phyloP scores from a whole-genome alignment of 1,284 basidiomycete species.

The Crucibulum parvulum region DNA sequence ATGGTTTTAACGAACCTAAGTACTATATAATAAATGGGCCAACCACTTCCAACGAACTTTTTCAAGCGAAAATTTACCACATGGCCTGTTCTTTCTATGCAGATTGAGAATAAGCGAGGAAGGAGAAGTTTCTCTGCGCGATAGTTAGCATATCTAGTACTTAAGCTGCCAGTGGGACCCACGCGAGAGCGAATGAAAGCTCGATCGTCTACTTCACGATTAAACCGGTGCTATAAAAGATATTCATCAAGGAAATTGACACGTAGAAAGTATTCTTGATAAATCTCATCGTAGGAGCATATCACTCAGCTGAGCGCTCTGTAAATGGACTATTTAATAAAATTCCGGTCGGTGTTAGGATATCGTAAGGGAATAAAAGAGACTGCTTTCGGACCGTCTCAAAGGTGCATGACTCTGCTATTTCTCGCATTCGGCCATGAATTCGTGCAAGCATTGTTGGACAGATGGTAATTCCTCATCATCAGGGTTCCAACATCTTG shows the following conservation, averaged over 20 bases:
- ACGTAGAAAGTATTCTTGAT: constrained; percentile 66
- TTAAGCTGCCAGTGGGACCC: constrained; percentile 31
- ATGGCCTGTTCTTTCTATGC: constrained; percentile 57
- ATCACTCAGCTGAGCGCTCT: constrained; percentile 75
- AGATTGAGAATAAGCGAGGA: constrained; percentile 65
- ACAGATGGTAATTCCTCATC: constrained; percentile 21
- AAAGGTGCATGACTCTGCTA: constrained; percentile 18
- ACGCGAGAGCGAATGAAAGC: constrained; percentile 53
- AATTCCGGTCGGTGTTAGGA: constrained; percentile 65
- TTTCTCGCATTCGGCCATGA: constrained; percentile 33
- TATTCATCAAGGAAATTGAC: constrained; percentile 71
- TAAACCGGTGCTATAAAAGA: constrained; percentile 52
- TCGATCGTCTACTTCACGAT: constrained; percentile 56
- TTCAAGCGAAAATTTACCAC: constrained; percentile 29
- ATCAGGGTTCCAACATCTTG: constrained; percentile 31
- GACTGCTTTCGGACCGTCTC: constrained; percentile 42
- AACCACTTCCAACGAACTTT: background rate
- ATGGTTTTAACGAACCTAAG: constrained; percentile 54
- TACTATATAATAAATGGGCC: background rate
- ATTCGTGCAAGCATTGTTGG: constrained; percentile 40
- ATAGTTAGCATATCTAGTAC: constrained; percentile 53
- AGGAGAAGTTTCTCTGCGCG: constrained; percentile 57
- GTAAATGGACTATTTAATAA: constrained; percentile 65
- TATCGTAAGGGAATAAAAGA: constrained; percentile 61
- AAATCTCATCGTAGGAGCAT: constrained; percentile 48